Evolutionary conservation across 257 asterid genomes (phyloP), one percentile per base, ranked within the genome.

Genomic region (Leonotis leonurus): DNA sequence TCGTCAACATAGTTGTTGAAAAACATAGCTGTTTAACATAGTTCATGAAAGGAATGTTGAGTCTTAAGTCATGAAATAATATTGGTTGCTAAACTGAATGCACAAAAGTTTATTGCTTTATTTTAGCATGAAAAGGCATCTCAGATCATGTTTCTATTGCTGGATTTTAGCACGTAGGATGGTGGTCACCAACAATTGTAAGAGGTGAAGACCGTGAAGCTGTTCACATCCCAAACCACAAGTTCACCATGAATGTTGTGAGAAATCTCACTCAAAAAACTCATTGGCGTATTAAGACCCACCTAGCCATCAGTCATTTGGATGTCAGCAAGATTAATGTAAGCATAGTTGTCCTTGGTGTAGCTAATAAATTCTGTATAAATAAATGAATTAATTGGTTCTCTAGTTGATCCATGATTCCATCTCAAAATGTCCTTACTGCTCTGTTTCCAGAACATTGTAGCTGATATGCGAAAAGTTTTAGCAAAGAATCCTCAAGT

Each of bases 121-220:
- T 20, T n/a, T 43, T 27, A 29, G n/a, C n/a, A n/a, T n/a, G n/a
- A n/a, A n/a, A n/a, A n/a, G n/a, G n/a, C n/a, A n/a, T n/a, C n/a
- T n/a, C n/a, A n/a, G 6, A 22, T 20, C 25, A 11, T 56, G 24
- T 39, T 20, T 52, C 65, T 64, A 6, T 60, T 64, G 27, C 37
- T 66, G 51, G 20, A 25, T 70, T 71, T 59, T 79, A 90, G 97
- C 96, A 83, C 62, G 97, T 90, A 45, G 97, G 97, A 13, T 90
- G 97, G 97, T 90, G 97, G 97, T 87, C 96, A 22, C 97, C 96
- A 33, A 87, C 97, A 70, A 77, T 90, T 76, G 57, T 90, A 75
- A 83, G 97, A 78, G 97, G 97, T n/a, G 97, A 90, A 70, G 90
- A 90, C 69, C 96, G 97, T 57, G 97, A 90, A 80, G 97, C 97